Base-by-base conservation (phyloP, 805 yeast species). In the Starmerella vaccinii region DNA sequence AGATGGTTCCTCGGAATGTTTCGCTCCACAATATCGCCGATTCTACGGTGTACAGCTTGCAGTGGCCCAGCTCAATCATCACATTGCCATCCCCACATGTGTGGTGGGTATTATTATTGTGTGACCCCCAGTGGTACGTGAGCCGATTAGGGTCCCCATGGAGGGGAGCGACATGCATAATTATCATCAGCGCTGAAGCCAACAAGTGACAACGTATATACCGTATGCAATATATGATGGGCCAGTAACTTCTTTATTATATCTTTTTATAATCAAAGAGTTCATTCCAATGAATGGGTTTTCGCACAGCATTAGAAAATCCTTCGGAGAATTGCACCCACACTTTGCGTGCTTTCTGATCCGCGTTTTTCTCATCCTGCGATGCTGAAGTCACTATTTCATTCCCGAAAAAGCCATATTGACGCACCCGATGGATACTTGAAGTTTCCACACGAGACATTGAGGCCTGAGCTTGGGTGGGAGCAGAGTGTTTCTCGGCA, bases 261-360 rank as follows among this genome's bases (percentile, higher is more conserved):
- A 2, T 24, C 19, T 29, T 13, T 9, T 15, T 35, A 10, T 24
- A 19, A 47, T 32, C 15, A 16, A 16, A 41, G 8, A 88, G 65
- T 49, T 76, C 81, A 7, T 68, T 64, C 95, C 95, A 89, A 19
- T 81, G 76, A 22, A 88, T 78, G 49, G 81, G 84, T 60, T 85
- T 86, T 30, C 94, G 69, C 2, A 88, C 97, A 0, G 97, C 97
- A 64, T 86, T 83, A 5, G 95, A 84, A 61, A 82, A 88, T 0
- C 97, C 97, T 66, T 88, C 96, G 56, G 83, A 84, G 62, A 81
- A 87, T 61, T 83, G 86, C n/a, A 88, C 84, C 96, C 96, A 88
- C 42, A 79, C 73, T 59, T 60, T 53, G 12, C 50, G 54, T 15
- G 52, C 48, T 19, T 49, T 27, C 13, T 18, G 27, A 1, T 35